These are phyloP conservation scores for Heliamphora exappendiculata DNA, from an alignment of 148 eudicot genomes.

Conservation along the genomic window DNA sequence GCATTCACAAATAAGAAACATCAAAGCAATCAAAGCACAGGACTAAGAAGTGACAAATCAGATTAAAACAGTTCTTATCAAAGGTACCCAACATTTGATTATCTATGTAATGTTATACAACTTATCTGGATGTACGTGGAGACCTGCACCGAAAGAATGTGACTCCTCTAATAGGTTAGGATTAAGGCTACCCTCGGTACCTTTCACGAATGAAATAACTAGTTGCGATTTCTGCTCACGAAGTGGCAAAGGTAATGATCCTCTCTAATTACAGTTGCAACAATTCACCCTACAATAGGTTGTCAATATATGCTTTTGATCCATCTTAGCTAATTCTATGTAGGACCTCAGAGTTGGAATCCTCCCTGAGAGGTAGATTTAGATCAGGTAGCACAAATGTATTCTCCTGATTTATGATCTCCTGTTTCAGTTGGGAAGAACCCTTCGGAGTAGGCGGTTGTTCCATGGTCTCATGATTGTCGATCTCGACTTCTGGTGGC, in stretches of 20 bases:
- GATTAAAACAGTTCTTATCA: background rate
- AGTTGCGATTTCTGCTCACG: background rate
- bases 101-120: constrained; percentile 1
- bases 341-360: constrained; percentile 6
- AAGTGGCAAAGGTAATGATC: constrained; percentile 9
- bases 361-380: constrained; percentile 16
- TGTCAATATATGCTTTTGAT: background rate
- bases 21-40: background rate
- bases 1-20: background rate
- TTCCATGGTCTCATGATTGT: background rate
- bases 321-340: constrained; percentile 7
- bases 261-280: constrained; percentile 18
- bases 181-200: constrained; percentile 12
- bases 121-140: background rate
- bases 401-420: background rate
- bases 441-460: constrained; percentile 3
- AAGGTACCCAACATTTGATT: constrained; percentile 3
- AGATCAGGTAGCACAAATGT: constrained; percentile 40
- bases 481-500: background rate
- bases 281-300: constrained; percentile 12
- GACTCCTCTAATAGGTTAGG: constrained; percentile 11
- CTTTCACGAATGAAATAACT: background rate
- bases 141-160: background rate
- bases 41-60: background rate
- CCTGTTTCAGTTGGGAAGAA: background rate